Percentiles rank a stretch among this genome's conserved stretches.
Conservation (phyloP, 345 rosid genomes). For the Angophora floribunda region DNA sequence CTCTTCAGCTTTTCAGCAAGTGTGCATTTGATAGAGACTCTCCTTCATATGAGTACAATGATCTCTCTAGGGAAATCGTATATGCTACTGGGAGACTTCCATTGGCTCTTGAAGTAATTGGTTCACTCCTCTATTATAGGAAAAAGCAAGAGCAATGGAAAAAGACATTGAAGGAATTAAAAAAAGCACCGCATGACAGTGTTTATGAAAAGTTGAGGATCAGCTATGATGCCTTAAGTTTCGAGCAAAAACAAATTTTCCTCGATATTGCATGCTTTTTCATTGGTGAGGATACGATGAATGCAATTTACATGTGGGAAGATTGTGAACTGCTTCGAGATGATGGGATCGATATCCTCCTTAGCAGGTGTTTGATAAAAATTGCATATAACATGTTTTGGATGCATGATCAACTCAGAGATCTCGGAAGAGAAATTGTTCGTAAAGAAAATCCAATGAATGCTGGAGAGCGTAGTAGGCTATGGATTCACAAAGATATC, state of each 20-base stretch:
- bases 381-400: background rate
- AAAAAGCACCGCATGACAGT: accelerated
- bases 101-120: background rate
- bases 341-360: background rate
- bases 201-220: too few relatives aligned
- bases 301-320: background rate
- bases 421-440: background rate
- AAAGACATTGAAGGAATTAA: too few relatives aligned
- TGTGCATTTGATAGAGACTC: background rate
- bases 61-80: background rate
- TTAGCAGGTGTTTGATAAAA: background rate
- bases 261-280: too few relatives aligned
- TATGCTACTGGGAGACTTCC: background rate
- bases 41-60: background rate
- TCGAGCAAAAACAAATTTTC: too few relatives aligned
- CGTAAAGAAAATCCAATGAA: background rate
- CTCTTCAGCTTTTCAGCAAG: background rate
- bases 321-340: background rate
- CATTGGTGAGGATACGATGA: too few relatives aligned
- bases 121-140: background rate
- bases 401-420: background rate
- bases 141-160: background rate
- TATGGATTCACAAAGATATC: background rate
- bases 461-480: background rate
- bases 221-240: too few relatives aligned